Conservation (phyloP, 2,329 filamentous ascomycete species). For the Geosmithia putterillii region DNA sequence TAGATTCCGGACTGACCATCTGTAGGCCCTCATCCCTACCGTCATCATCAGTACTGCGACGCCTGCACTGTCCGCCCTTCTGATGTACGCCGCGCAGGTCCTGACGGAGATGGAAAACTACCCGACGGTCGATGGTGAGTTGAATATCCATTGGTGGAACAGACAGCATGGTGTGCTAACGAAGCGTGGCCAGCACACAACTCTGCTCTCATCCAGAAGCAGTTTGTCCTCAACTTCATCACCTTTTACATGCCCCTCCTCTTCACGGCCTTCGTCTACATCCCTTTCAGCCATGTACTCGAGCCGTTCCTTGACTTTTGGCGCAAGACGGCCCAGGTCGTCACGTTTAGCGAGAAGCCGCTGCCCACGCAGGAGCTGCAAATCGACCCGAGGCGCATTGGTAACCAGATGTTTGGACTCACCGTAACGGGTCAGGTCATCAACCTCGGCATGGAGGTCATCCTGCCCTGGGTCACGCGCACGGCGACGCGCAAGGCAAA, state of each 20-base stretch:
- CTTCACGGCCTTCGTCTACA: slow-evolving; percentile 86
- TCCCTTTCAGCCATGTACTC: slow-evolving; percentile 76
- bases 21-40: slow-evolving; percentile 74
- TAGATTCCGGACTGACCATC: neutral
- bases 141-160: too few relatives aligned
- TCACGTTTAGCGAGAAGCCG: slow-evolving; percentile 65
- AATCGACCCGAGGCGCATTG: slow-evolving; percentile 73
- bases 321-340: slow-evolving; percentile 57
- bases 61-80: slow-evolving; percentile 62
- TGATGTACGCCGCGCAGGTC: slow-evolving; percentile 64
- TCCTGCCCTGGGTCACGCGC: slow-evolving; percentile 77
- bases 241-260: slow-evolving; percentile 90
- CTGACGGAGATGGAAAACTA: slow-evolving; percentile 87
- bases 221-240: slow-evolving; percentile 94
- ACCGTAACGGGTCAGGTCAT: slow-evolving; percentile 90
- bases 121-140: slow-evolving; percentile 60
- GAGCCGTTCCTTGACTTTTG: slow-evolving; percentile 82
- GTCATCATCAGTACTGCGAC: slow-evolving; percentile 72
- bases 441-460: slow-evolving; percentile 70
- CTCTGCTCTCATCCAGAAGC: slow-evolving; percentile 76
- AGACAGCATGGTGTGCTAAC: too few relatives aligned
- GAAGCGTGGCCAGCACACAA: slow-evolving; percentile 60
- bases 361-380: slow-evolving; percentile 55
- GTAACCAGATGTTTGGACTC: slow-evolving; percentile 89
- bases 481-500: slow-evolving; percentile 69